Conservation (phyloP, 768 basidiomycete genomes). For the Phanerochaete sordida region DNA sequence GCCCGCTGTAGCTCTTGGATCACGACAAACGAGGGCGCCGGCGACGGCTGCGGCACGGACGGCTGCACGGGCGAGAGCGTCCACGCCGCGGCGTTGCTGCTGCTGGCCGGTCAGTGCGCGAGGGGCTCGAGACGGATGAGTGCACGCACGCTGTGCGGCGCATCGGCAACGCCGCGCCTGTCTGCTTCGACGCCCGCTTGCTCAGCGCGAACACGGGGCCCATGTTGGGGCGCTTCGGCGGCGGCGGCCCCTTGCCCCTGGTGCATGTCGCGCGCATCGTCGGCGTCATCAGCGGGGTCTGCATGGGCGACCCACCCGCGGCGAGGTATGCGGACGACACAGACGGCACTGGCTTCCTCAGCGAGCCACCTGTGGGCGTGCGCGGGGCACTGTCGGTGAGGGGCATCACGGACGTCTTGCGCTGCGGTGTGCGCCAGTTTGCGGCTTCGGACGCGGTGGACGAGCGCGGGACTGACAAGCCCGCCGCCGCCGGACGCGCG, state of each 20-base stretch:
- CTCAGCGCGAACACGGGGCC: conserved; percentile 67
- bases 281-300: conserved; percentile 19
- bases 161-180: conserved; percentile 24
- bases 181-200: conserved; percentile 37
- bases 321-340: background rate
- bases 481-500: background rate
- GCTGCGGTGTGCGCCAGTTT: conserved; percentile 8
- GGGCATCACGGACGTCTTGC: conserved; percentile 1
- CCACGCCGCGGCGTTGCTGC: conserved; percentile 53
- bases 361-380: background rate
- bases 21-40: conserved; percentile 60
- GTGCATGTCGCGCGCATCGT: conserved; percentile 19
- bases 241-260: conserved; percentile 3
- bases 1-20: conserved; percentile 71
- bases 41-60: conserved; percentile 29
- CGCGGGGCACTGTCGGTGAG: background rate
- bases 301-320: background rate
- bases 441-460: background rate
- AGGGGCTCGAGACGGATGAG: too few relatives aligned
- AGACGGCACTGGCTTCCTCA: conserved; percentile 5
- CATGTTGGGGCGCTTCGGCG: conserved; percentile 36
- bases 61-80: conserved; percentile 50
- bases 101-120: too few relatives aligned
- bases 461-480: background rate
- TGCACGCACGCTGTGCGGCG: conserved; percentile 50